Evolutionary conservation across 139 green algal genomes (phyloP), one percentile per base, ranked within the genome.

Genomic region (Chlorella vulgaris): DNA sequence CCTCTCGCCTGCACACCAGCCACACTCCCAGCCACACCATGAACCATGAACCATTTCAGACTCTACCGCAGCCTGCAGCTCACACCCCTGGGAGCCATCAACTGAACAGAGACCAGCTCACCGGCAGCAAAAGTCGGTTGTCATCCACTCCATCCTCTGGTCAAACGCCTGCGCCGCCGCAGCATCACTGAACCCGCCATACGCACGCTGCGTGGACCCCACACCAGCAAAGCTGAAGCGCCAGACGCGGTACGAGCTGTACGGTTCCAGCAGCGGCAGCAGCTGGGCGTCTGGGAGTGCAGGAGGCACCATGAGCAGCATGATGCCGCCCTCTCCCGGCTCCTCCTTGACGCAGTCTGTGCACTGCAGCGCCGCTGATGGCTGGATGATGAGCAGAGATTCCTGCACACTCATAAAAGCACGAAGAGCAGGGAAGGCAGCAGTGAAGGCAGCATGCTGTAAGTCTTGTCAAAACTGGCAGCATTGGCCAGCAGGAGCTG

Each of bases 211-310:
- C 39, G 76, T 22, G 2, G 29, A 18, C 4, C 42, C 60, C 76
- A 81, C 61, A 28, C 40, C 39, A 21, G 69, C 42, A 4, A 81
- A 47, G 61, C 76, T 81, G 15, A 81, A 40, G 18, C 60, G 60
- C 76, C 76, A 81, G 61, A 81, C 76, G 2, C 61, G 76, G 40
- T 74, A 74, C 39, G 29, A n/a, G 18, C 43, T 40, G 61, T 81
- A 81, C 26, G 39, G 39, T 60, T 73, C 76, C 19, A 81, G 61
- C 60, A 81, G 43, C n/a, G 60, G 76, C 60, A 81, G 39, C 39
- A 81, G 76, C 60, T 63, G 29, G 10, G 18, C 31, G 39, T 73
- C 76, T 2, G 5, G 15, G 1, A 81, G 76, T 24, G 38, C 42
- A 24, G 61, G 76, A 2, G 76, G 76, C n/a, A 81, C 74, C 35